Evolutionary conservation across 768 basidiomycete species (phyloP), one percentile per base, ranked within the genome.

Genomic region (Macrolepiota fuliginosa): DNA sequence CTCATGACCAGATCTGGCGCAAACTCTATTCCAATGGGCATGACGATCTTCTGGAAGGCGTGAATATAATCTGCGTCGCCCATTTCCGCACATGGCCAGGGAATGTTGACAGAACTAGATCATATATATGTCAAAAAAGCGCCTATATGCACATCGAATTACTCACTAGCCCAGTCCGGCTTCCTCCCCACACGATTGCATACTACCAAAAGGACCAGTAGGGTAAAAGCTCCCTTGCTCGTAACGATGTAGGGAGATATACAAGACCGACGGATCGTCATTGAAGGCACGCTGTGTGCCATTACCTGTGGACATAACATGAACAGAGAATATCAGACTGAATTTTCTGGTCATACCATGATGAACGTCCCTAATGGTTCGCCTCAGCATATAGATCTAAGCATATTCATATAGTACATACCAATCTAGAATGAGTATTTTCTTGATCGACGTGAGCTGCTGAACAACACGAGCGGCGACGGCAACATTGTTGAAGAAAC

Each of bases 401-500:
- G 40, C 67, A 60, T 3, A 54, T 61, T 11, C 63, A 50, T 61
- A 37, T 19, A 13, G 29, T 45, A 77, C 89, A 65, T 69, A 97
- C 96, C 97, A 99, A 71, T 99, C 97, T 32, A 99, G 76, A 66
- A 99, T 98, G 64, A 99, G 70, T 13, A 98, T 88, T 70, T 83
- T 91, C 72, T 89, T 91, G 62, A 93, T 75, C 5, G 81, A 70
- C 1, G 91, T 90, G 58, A 80, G 67, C 64, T 89, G 77, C 70
- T 92, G 89, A 19, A 91, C 86, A 25, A 94, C 91, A 68, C 86
- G 85, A 19, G 93, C 84, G 1, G 96, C 96, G 15, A 99, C 91
- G 0, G 97, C 90, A 36, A 96, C 95, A 70, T 99, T 99, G 74
- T 99, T 99, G 78, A 95, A 97, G 79, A 99, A 97, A 74, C 97